These are phyloP conservation scores for Saccharomycopsis synnaedendra DNA, from an alignment of 805 yeast species.

Conservation along the genomic window DNA sequence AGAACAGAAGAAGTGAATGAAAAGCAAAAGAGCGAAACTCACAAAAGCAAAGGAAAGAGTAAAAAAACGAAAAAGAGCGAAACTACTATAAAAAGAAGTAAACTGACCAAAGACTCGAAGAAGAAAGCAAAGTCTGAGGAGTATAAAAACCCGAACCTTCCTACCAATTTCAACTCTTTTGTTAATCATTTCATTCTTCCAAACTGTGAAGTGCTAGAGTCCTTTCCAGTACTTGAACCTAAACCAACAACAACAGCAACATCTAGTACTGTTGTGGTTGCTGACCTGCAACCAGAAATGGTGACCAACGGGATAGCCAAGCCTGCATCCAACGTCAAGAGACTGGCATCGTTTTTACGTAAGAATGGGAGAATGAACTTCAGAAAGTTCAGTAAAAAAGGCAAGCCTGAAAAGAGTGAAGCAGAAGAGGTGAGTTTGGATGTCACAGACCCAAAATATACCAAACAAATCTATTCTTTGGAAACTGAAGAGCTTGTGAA, in stretches of 20 bases:
- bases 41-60: not conserved
- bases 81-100: not conserved
- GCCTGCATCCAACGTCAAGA: not conserved
- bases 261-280: not conserved
- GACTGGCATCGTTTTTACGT: slow-evolving; percentile 11
- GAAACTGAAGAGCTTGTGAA: slow-evolving; percentile 16
- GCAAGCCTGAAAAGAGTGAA: not conserved
- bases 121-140: not conserved
- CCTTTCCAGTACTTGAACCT: slow-evolving; percentile 9
- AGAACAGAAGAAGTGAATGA: not conserved
- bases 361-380: slow-evolving; percentile 9
- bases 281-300: not conserved
- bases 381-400: not conserved
- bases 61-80: not conserved
- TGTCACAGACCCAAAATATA: slow-evolving; percentile 3
- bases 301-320: not conserved
- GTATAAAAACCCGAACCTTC: slow-evolving; percentile 9
- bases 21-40: not conserved
- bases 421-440: not conserved
- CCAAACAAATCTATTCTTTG: slow-evolving; percentile 9
- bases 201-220: slow-evolving; percentile 13
- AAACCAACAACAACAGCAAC: not conserved
- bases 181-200: slow-evolving; percentile 12
- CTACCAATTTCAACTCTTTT: slow-evolving; percentile 9
- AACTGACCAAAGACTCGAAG: not conserved